A percentile compares a stretch with the other conserved stretches of the same genome.
Conservation (phyloP, 768 basidiomycete genomes). For the Boletus eberwhitei region DNA sequence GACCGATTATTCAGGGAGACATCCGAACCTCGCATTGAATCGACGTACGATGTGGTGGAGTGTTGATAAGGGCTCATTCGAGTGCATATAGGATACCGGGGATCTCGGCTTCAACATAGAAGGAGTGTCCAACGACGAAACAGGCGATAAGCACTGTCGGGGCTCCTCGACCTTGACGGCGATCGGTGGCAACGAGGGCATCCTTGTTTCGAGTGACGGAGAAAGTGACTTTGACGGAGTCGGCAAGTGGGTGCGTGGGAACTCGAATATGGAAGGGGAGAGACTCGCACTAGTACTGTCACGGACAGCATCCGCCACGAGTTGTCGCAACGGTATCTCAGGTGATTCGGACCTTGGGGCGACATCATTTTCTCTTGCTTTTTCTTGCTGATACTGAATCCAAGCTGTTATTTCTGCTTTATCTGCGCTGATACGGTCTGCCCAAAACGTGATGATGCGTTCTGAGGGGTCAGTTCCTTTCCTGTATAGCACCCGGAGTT, state of each 20-base stretch:
- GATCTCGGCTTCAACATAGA: neutral
- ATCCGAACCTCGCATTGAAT: neutral
- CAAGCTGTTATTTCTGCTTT: conserved; percentile 19
- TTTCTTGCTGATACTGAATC: conserved; percentile 30
- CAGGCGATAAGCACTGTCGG: neutral
- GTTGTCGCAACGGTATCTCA: conserved; percentile 1
- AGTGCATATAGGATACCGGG: neutral
- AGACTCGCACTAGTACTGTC: neutral
- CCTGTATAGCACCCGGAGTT: conserved; percentile 18
- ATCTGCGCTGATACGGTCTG: conserved; percentile 19
- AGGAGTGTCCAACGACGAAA: neutral
- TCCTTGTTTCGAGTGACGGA: conserved; percentile 14
- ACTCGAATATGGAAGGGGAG: conserved; percentile 13
- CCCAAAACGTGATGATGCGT: conserved; percentile 27
- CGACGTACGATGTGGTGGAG: conserved; percentile 4
- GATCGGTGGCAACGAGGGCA: conserved; percentile 30
- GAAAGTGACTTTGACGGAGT: conserved; percentile 28
- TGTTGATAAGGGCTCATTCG: neutral
- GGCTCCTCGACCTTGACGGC: conserved; percentile 27
- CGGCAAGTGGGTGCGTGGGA: conserved; percentile 25
- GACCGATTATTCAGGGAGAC: neutral
- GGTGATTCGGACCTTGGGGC: conserved; percentile 6
- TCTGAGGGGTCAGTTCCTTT: conserved; percentile 16
- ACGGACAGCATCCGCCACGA: neutral
- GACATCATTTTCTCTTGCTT: conserved; percentile 7